Conservation (phyloP, 2,329 filamentous ascomycete genomes). For the Nemania sp. region DNA sequence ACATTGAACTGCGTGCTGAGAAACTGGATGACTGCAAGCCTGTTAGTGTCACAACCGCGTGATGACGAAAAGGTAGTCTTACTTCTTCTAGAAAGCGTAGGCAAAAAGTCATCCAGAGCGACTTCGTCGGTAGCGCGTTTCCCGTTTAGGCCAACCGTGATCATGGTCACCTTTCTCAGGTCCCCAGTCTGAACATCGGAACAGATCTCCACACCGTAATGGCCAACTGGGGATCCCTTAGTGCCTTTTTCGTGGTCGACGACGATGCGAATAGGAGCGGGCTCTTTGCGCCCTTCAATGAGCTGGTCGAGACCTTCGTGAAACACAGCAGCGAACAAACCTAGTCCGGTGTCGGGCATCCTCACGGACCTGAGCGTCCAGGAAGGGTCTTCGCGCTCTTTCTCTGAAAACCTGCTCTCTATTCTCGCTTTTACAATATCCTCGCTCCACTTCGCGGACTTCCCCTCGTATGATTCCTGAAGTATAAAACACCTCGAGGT, state of each 20-base stretch:
- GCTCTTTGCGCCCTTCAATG: slow-evolving; percentile 66
- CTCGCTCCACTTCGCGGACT: slow-evolving; percentile 76
- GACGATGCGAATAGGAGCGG: slow-evolving; percentile 72
- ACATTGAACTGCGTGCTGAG: slow-evolving; percentile 72
- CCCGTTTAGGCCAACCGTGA: slow-evolving; percentile 67
- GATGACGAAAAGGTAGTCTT: slow-evolving; percentile 43
- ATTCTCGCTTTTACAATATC: slow-evolving; percentile 86
- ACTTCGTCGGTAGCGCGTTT: slow-evolving; percentile 76
- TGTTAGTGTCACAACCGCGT: slow-evolving; percentile 39
- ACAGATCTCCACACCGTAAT: slow-evolving; percentile 73
- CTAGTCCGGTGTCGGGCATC: slow-evolving; percentile 63
- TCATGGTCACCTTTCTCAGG: slow-evolving; percentile 53
- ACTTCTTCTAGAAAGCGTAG: slow-evolving; percentile 76
- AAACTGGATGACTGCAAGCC: slow-evolving; percentile 66
- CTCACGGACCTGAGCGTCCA: slow-evolving; percentile 79
- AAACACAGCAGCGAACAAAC: slow-evolving; percentile 69
- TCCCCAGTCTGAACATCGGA: slow-evolving; percentile 64
- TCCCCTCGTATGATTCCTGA: slow-evolving; percentile 76
- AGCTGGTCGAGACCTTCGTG: slow-evolving; percentile 69
- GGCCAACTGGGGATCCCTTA: slow-evolving; percentile 67
- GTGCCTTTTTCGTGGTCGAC: slow-evolving; percentile 71
- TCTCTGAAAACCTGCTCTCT: slow-evolving; percentile 81
- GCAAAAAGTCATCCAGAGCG: slow-evolving; percentile 71
- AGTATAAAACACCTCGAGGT: slow-evolving; percentile 73
- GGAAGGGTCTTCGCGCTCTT: slow-evolving; percentile 77